phyloP scores from a whole-genome alignment of 768 basidiomycete genomes.

The Hygrophorus pudorinus region DNA sequence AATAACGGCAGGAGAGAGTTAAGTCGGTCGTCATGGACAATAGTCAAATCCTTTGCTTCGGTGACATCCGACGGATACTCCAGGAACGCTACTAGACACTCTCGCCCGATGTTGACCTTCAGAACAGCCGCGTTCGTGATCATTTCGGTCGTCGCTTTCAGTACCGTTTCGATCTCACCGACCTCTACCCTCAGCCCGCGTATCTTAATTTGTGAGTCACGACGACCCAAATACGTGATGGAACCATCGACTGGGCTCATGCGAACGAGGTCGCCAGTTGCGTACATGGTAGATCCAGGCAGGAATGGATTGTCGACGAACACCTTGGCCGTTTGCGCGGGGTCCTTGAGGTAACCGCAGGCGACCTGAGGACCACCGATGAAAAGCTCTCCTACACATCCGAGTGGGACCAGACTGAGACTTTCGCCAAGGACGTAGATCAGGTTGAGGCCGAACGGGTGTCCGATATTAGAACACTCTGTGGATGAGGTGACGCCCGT shows the following conservation, averaged over 20 bases:
- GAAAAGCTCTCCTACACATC: conserved; percentile 2
- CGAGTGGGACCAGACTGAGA: neutral
- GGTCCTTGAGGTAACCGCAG: neutral
- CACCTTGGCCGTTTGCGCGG: conserved; percentile 1
- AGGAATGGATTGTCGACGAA: conserved; percentile 1
- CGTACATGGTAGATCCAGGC: neutral
- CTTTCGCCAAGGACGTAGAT: conserved; percentile 1
- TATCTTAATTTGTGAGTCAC: conserved; percentile 2
- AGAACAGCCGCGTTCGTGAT: neutral
- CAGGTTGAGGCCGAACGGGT: neutral
- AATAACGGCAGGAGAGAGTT: neutral
- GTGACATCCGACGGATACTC: neutral
- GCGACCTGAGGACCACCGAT: conserved; percentile 1
- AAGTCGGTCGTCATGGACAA: neutral
- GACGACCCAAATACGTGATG: neutral
- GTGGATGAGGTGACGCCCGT: neutral
- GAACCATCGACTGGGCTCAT: conserved; percentile 2
- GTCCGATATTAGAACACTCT: neutral
- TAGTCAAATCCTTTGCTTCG: neutral
- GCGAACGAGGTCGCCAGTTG: conserved; percentile 1
- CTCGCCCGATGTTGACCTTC: conserved; percentile 1
- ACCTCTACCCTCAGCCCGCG: neutral
- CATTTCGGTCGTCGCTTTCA: neutral
- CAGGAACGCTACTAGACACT: neutral
- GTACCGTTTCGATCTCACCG: neutral